Conservation (phyloP, 2,329 filamentous ascomycete genomes). For the Aspergillus novofumigatus region DNA sequence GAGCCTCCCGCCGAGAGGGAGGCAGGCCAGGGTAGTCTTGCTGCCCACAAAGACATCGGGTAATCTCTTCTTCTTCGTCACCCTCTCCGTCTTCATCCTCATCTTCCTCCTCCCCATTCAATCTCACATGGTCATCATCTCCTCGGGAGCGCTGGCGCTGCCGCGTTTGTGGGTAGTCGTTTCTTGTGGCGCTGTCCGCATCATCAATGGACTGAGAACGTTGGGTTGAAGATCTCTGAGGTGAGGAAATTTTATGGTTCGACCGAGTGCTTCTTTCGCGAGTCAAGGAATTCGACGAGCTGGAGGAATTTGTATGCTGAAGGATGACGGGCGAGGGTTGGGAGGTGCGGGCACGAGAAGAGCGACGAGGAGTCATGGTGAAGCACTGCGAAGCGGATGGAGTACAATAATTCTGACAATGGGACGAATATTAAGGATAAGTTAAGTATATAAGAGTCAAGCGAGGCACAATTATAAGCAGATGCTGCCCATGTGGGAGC, state of each 20-base stretch:
- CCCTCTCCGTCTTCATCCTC: conserved; percentile 64
- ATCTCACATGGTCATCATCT: conserved; percentile 53
- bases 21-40: conserved; percentile 88
- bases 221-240: conserved; percentile 66
- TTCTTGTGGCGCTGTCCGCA: conserved; percentile 43
- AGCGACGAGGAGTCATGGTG: conserved; percentile 72
- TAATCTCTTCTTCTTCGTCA: conserved; percentile 83
- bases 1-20: conserved; percentile 52
- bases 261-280: conserved; percentile 73
- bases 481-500: conserved; percentile 18
- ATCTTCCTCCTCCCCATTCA: conserved; percentile 38
- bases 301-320: conserved; percentile 74
- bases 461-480: conserved; percentile 4
- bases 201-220: conserved; percentile 53
- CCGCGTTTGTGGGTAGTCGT: conserved; percentile 67
- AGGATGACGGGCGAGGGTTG: conserved; percentile 65
- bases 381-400: conserved; percentile 8
- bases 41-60: conserved; percentile 89
- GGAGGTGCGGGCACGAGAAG: conserved; percentile 79
- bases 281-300: conserved; percentile 65
- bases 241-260: conserved; percentile 68
- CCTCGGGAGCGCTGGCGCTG: conserved; percentile 72
- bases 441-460: conserved; percentile 6
- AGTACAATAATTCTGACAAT: conserved; percentile 8
- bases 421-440: conserved; percentile 1